phyloP scores from a whole-genome alignment of 768 basidiomycete genomes.

The Serendipita vermifera region DNA sequence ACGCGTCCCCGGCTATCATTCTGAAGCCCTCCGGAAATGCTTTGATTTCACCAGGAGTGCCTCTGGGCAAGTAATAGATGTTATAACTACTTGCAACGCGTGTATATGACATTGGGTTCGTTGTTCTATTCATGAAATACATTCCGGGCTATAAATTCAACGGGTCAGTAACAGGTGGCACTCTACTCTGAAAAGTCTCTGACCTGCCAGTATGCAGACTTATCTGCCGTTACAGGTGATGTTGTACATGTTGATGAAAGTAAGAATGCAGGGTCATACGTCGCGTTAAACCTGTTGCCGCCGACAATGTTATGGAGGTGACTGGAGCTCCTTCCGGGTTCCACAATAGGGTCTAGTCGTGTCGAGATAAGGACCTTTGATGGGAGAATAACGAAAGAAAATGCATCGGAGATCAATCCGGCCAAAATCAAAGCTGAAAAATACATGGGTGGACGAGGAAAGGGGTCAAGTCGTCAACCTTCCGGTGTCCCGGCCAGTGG shows the following conservation, averaged over 20 bases:
- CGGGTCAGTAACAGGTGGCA: too few species aligned
- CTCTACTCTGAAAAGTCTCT: too few species aligned
- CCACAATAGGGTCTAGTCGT: constrained; percentile 24
- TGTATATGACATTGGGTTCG: neutral
- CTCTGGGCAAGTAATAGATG: constrained; percentile 5
- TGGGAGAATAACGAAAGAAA: neutral
- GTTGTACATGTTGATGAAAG: constrained; percentile 7
- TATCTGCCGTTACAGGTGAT: neutral
- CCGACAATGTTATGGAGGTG: constrained; percentile 23
- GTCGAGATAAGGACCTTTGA: constrained; percentile 1
- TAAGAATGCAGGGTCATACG: neutral
- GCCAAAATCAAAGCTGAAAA: neutral
- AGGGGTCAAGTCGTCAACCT: neutral
- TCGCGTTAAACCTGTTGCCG: constrained; percentile 18
- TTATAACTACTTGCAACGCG: neutral
- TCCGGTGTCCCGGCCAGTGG: neutral
- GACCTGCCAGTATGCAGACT: neutral
- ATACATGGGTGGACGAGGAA: too few species aligned
- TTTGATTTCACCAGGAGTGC: neutral
- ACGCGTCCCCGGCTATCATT: constrained; percentile 36
- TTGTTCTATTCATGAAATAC: neutral
- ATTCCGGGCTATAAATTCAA: neutral
- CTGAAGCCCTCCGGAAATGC: constrained; percentile 13
- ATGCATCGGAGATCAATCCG: constrained; percentile 12
- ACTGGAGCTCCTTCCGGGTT: constrained; percentile 15